Base-by-base conservation (phyloP, 192 early-diverging fungal genomes). In the Phlyctochytrium arcticum region DNA sequence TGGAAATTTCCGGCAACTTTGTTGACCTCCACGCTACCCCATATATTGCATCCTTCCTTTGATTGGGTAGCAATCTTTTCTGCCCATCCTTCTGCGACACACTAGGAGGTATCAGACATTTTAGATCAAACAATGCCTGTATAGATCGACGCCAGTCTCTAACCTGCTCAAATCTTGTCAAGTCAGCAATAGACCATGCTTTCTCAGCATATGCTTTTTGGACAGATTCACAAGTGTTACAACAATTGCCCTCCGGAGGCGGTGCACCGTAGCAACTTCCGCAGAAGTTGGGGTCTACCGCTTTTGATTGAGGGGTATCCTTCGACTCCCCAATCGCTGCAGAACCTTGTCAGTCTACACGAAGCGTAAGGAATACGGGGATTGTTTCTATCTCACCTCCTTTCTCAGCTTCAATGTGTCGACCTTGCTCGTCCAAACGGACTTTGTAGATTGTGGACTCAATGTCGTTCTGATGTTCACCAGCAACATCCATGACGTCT, bases 1-100 rank as follows among this genome's bases (percentile, higher is more conserved):
- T 95, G 96, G 66, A 95, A 88, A 62, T 94, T 95, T 36, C 96
- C 96, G 21, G 90, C 77, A 8, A 95, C 92, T 77, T 94, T 94
- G 75, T 94, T 95, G 35, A 98, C 91, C 34, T 81, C 69, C 23
- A 96, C 67, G 48, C 76, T 73, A 4, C 96, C 96, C 24, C 80
- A 79, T 36, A 98, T 73, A 60, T 89, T 85, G 69, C 96, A 98
- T 21, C 94, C 96, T 75, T 98, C 94, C 62, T 90, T 85, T 8
- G 79, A 80, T 71, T 95, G 93, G 34, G 78, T 81, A 44, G 82
- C 78, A 44, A 94, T 70, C 56, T 85, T 87, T 49, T 90, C 80
- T 27, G 77, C 59, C 77, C 87, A 96, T 36, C 88, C 88, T 75
- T 98, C 94, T 34, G 82, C 76, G 36, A 92, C 74, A 62, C 94